Conservation (phyloP, 1,139 yeast genomes). For the Sugiyamaella sp. region DNA sequence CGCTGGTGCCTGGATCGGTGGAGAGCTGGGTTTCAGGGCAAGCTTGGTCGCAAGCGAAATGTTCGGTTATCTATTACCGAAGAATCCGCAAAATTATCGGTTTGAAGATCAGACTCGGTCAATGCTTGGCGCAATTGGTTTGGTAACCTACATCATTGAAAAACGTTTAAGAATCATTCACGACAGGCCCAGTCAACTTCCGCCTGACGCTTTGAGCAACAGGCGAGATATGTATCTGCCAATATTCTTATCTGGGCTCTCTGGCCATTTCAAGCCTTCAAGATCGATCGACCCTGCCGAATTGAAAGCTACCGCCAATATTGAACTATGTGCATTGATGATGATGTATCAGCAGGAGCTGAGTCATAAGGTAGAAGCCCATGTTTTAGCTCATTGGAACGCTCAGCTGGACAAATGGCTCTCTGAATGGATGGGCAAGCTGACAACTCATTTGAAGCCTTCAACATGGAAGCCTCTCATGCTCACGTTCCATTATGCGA, state of each 20-base stretch:
- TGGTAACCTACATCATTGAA: conserved; percentile 34
- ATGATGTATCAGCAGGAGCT: conserved; percentile 33
- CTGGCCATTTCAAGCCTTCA: conserved; percentile 15
- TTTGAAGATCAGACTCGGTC: conserved; percentile 23
- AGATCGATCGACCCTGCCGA: conserved; percentile 28
- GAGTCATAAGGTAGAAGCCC: conserved; percentile 24
- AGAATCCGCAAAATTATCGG: conserved; percentile 17
- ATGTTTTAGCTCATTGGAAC: conserved; percentile 32
- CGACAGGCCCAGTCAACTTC: conserved; percentile 30
- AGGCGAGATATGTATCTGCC: conserved; percentile 25
- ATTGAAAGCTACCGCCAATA: conserved; percentile 34
- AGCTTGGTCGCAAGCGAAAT: conserved; percentile 32
- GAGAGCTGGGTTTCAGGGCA: conserved; percentile 34
- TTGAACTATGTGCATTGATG: conserved; percentile 34
- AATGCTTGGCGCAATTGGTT: conserved; percentile 32
- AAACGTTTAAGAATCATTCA: conserved; percentile 34
- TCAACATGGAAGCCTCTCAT: conserved; percentile 35
- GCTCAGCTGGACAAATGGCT: conserved; percentile 35
- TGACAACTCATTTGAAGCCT: conserved; percentile 32
- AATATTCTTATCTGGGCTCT: conserved; percentile 22
- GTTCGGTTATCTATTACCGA: conserved; percentile 31
- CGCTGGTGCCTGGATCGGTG: conserved; percentile 37
- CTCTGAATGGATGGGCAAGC: conserved; percentile 34
- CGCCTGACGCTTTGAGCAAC: conserved; percentile 14
- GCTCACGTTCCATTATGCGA: conserved; percentile 35